phyloP scores from a whole-genome alignment of 805 yeast species.

The Clavispora phyllophila region DNA sequence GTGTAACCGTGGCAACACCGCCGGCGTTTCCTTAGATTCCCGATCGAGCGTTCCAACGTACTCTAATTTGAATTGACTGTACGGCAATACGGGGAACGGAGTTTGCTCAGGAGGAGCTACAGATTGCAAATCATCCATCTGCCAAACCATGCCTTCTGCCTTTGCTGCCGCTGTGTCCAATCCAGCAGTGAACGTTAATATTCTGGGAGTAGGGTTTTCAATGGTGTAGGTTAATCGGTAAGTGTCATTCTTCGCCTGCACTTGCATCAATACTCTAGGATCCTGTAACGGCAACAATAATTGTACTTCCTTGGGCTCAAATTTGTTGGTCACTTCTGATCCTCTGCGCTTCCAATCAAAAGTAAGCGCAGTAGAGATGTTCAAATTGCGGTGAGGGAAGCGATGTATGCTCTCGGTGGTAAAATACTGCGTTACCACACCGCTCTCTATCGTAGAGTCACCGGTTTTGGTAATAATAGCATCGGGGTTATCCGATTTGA shows the following conservation, averaged over 20 bases:
- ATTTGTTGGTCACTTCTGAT: slow-evolving; percentile 21
- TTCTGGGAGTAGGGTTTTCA: slow-evolving; percentile 72
- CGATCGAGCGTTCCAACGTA: slow-evolving; percentile 19
- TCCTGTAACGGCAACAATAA: slow-evolving; percentile 66
- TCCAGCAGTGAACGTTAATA: slow-evolving; percentile 54
- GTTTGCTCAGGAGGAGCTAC: slow-evolving; percentile 26
- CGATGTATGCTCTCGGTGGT: slow-evolving; percentile 35
- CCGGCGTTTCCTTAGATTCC: slow-evolving; percentile 7
- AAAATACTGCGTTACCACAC: slow-evolving; percentile 17
- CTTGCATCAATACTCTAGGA: slow-evolving; percentile 57
- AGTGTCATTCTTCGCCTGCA: slow-evolving; percentile 11
- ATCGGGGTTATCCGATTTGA: slow-evolving; percentile 25
- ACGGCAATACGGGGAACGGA: slow-evolving; percentile 57
- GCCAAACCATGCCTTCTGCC: slow-evolving; percentile 10
- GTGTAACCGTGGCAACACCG: slow-evolving; percentile 52
- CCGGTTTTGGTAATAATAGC: slow-evolving; percentile 17
- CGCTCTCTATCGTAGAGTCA: neutral
- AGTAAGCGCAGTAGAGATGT: slow-evolving; percentile 11
- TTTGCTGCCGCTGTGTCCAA: slow-evolving; percentile 10
- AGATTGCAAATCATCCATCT: slow-evolving; percentile 8
- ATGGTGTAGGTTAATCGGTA: slow-evolving; percentile 44
- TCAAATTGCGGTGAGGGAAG: slow-evolving; percentile 32
- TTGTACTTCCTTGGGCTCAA: slow-evolving; percentile 35
- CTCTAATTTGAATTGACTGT: slow-evolving; percentile 41
- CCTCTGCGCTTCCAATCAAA: slow-evolving; percentile 7